phyloP scores from a whole-genome alignment of 495 filamentous ascomycete species.

The Penicillium waksmanii region DNA sequence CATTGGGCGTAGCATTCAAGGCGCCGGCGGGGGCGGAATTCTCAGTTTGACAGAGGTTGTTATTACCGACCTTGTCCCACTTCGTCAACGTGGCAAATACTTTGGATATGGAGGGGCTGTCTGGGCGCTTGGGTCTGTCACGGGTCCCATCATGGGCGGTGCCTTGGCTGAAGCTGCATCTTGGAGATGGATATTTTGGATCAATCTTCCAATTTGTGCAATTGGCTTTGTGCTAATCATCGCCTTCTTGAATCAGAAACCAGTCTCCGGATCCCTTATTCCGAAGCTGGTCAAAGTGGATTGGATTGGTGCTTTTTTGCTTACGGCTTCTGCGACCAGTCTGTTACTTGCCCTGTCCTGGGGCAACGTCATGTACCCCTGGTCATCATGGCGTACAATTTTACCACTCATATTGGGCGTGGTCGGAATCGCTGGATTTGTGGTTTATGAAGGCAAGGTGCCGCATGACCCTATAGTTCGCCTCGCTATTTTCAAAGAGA shows the following conservation, averaged over 20 bases:
- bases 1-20: conserved; percentile 44
- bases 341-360: conserved; percentile 47
- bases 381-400: conserved; percentile 41
- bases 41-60: conserved; percentile 32
- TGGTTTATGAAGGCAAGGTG: conserved; percentile 39
- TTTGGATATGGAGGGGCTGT: conserved; percentile 21
- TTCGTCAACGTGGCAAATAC: conserved; percentile 37
- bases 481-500: conserved; percentile 2
- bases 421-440: conserved; percentile 36
- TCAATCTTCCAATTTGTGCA: conserved; percentile 32
- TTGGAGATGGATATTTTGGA: conserved; percentile 38
- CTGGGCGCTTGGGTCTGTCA: conserved; percentile 32
- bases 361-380: conserved; percentile 44
- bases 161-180: conserved; percentile 19
- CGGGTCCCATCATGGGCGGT: conserved; percentile 36
- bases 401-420: conserved; percentile 53
- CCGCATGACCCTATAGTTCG: conserved; percentile 4
- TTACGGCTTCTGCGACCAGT: conserved; percentile 18
- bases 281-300: conserved; percentile 30
- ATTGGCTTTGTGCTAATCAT: conserved; percentile 20
- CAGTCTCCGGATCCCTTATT: conserved; percentile 8
- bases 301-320: conserved; percentile 34
- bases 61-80: conserved; percentile 33
- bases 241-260: conserved; percentile 16
- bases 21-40: conserved; percentile 45